A percentile compares a stretch with the other conserved stretches of the same genome.
These are phyloP conservation scores for Paramecium biaurelia DNA, from an alignment of 73 alveolate genomes.

Conservation along the genomic window DNA sequence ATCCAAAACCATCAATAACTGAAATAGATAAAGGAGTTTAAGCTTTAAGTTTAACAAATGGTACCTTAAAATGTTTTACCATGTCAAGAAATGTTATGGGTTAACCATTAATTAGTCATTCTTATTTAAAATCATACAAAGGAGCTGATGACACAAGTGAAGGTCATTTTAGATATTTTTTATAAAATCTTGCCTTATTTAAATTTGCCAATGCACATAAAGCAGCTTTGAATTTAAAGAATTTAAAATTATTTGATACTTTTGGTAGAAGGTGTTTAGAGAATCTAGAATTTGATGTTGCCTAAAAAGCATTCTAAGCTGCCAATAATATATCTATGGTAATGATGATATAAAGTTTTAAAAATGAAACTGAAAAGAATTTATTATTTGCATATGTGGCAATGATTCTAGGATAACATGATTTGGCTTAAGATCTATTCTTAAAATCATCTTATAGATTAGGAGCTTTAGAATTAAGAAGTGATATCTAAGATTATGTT, in stretches of 20 bases:
- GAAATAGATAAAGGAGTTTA: conserved; percentile 81
- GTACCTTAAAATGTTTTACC: conserved; percentile 74
- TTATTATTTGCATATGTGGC: conserved; percentile 95
- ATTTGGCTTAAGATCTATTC: conserved; percentile 92
- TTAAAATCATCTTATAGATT: conserved; percentile 87
- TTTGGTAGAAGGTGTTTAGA: conserved; percentile 91
- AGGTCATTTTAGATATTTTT: conserved; percentile 95
- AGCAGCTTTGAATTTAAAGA: conserved; percentile 78
- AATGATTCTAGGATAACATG: conserved; percentile 90
- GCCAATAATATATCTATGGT: conserved; percentile 93
- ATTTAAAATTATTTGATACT: conserved; percentile 79
- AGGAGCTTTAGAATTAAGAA: conserved; percentile 96
- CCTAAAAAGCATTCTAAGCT: conserved; percentile 86
- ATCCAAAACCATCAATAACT: conserved; percentile 47
- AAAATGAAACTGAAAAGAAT: conserved; percentile 93
- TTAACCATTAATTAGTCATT: conserved; percentile 81
- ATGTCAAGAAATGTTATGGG: conserved; percentile 85
- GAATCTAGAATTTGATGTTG: conserved; percentile 89
- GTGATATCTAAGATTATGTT: conserved; percentile 96
- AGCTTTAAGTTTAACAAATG: conserved; percentile 84
- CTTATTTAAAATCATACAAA: conserved; percentile 87
- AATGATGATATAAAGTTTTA: conserved; percentile 81
- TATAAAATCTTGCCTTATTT: conserved; percentile 84
- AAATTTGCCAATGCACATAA: conserved; percentile 79
- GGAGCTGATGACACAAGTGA: conserved; percentile 91